Evolutionary conservation across 129 eudicot genomes (phyloP), one percentile per base, ranked within the genome.

Genomic region (Silybum marianum): DNA sequence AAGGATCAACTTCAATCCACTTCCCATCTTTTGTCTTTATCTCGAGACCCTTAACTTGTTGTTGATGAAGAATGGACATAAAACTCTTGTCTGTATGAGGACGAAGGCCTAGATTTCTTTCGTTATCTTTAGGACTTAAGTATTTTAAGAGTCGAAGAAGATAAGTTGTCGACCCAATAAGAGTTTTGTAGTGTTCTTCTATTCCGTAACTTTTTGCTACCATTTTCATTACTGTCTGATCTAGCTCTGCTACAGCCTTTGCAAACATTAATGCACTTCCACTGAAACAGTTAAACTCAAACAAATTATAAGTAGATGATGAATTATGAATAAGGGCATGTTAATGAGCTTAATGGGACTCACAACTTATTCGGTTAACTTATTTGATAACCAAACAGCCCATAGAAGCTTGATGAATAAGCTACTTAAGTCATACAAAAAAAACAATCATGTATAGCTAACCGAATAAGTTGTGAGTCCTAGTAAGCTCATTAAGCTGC

Each of bases 81-180:
- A 91, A 89, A 68, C 85, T 87, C 78, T 85, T 87, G 81, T 91
- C 96, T 2, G 93, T 87, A 69, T 91, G 96, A 76, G 93, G 93
- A 10, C 85, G 54, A 14, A 89, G 69, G 2, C 96, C 96, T 46
- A 89, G 2, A 76, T 68, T 79, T 14, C 28, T 77, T 22, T 85
- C 91, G 26, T 76, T 39, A 10, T 28, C 69, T 26, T 72, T 48
- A 48, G 88, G 93, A 14, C 80, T 42, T 24, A 81, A 58, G 42
- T 91, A 91, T 38, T 87, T 89, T 73, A 87, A 83, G 14, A 87
- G 65, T 69, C 87, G 79, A 26, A 91, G 87, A 77, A 89, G 91
- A 71, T 91, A 87, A 62, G 83, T 66, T 21, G 81, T 85, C 7
- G 89, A 76, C 18, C 73, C 83, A 22, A 63, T 68, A 21, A 89